Evolutionary conservation across 192 early-diverging fungal species (phyloP), one percentile per base, ranked within the genome.

Genomic region (Kappamyces sp.): DNA sequence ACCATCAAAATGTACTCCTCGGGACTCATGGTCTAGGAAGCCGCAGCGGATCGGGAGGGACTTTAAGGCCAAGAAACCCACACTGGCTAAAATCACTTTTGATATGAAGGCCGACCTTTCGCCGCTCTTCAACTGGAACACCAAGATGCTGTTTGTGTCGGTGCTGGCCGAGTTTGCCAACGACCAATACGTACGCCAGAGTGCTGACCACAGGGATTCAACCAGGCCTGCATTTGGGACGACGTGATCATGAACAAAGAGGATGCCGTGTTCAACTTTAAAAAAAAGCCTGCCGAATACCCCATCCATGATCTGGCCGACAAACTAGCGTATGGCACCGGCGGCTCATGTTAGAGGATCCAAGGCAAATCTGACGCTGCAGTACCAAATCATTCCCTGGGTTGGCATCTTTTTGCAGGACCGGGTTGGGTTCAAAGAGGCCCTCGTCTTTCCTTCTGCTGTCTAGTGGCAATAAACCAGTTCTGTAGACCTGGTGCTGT

Each of bases 111-210:
- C 66, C 88, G 90, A 94, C 69, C 79, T 91, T 3, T 74, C 81
- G 15, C 74, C 77, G 7, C 67, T 88, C 30, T 94, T 90, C 67
- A 83, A 90, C 61, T 94, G 89, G 89, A 94, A 94, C 60, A 89
- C 89, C 35, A 94, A 94, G 64, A 86, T 90, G 67, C 63, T 94
- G 31, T 91, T 91, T 77, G 79, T 91, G 39, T 80, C 77, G 42
- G 70, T 86, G 15, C 80, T 90, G 5, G 86, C 79, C 6, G 88
- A 94, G 60, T 94, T 88, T 65, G 68, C 69, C 38, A 86, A 86
- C 5, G 69, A 74, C 14, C 67, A 73, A 30, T 81, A 89, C 63
- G 86, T 90, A 71, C 66, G 74, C 47, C 45, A 1, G 37, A 33
- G 34, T 49, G 22, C n/a, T n/a, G n/a, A n/a, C n/a, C n/a, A n/a